Evolutionary conservation across 2,329 filamentous ascomycete genomes (phyloP).

Genomic region (Diaporthe sp.): DNA sequence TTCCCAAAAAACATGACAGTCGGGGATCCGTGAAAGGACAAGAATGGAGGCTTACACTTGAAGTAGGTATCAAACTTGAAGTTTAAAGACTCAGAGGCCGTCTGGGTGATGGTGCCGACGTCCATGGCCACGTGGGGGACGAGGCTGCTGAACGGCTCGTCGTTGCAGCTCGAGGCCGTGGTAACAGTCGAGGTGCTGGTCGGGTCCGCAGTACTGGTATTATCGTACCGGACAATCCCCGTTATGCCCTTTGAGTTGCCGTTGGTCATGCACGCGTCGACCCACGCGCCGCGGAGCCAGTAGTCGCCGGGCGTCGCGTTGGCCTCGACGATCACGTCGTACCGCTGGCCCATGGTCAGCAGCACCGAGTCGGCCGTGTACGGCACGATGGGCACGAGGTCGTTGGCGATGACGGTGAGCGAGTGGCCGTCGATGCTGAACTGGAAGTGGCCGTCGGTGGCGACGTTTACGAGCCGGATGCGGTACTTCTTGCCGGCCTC

Average conservation of each 20-base stretch:
- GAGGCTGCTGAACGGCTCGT: constrained; percentile 45
- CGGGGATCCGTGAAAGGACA: too few species aligned
- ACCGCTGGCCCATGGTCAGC: constrained; percentile 58
- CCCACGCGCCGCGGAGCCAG: constrained; percentile 46
- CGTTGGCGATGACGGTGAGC: constrained; percentile 69
- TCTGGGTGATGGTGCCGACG: constrained; percentile 39
- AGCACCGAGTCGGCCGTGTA: constrained; percentile 62
- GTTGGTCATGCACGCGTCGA: constrained; percentile 42
- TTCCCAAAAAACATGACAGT: too few species aligned
- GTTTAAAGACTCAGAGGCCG: constrained; percentile 28
- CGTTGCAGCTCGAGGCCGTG: constrained; percentile 43
- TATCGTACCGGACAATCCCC: constrained; percentile 48
- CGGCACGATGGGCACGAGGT: constrained; percentile 70
- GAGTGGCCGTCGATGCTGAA: constrained; percentile 70
- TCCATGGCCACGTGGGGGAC: constrained; percentile 46
- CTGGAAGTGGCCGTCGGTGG: constrained; percentile 59
- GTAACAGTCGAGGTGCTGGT: constrained; percentile 29
- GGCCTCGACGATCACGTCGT: constrained; percentile 43
- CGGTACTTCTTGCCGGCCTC: constrained; percentile 58
- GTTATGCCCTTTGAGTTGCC: constrained; percentile 41
- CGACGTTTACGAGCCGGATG: constrained; percentile 62
- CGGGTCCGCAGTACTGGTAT: constrained; percentile 39
- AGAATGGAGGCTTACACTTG: constrained; percentile 38
- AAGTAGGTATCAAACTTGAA: constrained; percentile 37
- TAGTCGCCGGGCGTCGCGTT: constrained; percentile 40